Percentiles rank a stretch among this genome's conserved stretches.
Conservation (phyloP, 1,284 basidiomycete genomes). For the Ceratobasidium sp. region DNA sequence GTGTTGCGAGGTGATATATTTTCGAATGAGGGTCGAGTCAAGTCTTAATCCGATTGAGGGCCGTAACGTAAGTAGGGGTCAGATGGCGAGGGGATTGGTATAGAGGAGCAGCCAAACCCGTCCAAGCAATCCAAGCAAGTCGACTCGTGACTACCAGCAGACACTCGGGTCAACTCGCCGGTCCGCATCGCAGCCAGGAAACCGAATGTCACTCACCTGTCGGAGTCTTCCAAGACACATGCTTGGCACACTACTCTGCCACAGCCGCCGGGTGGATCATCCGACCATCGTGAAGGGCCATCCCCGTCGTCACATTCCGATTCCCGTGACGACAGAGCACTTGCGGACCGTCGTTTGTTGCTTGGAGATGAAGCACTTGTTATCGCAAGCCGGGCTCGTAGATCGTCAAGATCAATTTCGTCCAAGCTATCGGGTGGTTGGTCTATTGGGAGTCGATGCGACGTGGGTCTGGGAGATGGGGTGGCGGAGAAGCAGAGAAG, state of each 20-base stretch:
- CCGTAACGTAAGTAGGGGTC: neutral
- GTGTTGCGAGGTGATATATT: neutral
- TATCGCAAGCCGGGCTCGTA: slow-evolving; percentile 8
- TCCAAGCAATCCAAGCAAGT: slow-evolving; percentile 41
- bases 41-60: neutral
- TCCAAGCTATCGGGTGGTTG: slow-evolving; percentile 5
- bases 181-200: neutral
- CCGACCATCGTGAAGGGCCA: slow-evolving; percentile 22
- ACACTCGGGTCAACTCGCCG: neutral
- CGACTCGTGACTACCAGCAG: slow-evolving; percentile 33
- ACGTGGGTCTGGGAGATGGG: slow-evolving; percentile 25
- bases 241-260: slow-evolving; percentile 33
- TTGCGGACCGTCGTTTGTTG: slow-evolving; percentile 23
- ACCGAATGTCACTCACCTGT: slow-evolving; percentile 16
- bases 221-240: slow-evolving; percentile 34
- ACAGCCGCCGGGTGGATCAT: slow-evolving; percentile 19
- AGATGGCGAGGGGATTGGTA: neutral
- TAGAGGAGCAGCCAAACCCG: slow-evolving; percentile 13
- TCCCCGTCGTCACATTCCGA: neutral
- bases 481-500: slow-evolving; percentile 41
- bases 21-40: neutral
- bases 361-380: neutral
- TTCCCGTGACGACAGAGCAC: neutral
- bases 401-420: slow-evolving; percentile 21
- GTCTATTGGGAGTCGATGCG: slow-evolving; percentile 2